Conservation (phyloP, 2,329 filamentous ascomycete species). For the Orbilia ellipsospora region DNA sequence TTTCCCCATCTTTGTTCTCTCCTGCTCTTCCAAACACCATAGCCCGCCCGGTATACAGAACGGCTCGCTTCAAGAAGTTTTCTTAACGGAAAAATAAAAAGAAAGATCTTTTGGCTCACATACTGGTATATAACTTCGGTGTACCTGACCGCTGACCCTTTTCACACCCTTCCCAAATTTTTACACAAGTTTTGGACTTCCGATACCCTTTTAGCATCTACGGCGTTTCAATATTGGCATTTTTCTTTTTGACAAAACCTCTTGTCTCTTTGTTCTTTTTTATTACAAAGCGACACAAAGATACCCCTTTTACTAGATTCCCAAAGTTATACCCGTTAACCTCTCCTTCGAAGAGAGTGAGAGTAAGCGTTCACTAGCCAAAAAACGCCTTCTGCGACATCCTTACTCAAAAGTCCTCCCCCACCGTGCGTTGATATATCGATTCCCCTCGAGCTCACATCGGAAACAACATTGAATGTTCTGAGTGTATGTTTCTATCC, state of each 20-base stretch:
- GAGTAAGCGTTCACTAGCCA: constrained; percentile 17
- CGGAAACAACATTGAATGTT: constrained; percentile 48
- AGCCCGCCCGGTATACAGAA: constrained; percentile 38
- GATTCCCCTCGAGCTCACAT: constrained; percentile 49
- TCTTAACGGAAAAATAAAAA: background rate
- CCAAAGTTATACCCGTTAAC: constrained; percentile 7
- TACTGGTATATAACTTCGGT: constrained; percentile 3
- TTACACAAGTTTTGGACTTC: constrained; percentile 20
- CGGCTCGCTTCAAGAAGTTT: constrained; percentile 18
- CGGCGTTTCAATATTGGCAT: constrained; percentile 14
- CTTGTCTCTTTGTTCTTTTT: constrained; percentile 8
- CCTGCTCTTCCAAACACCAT: background rate
- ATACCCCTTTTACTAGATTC: constrained; percentile 31
- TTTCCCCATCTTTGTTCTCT: background rate
- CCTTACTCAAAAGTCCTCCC: constrained; percentile 36
- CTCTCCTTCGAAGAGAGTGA: constrained; percentile 23
- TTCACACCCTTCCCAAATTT: constrained; percentile 13
- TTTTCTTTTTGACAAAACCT: constrained; percentile 2
- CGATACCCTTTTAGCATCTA: constrained; percentile 32
- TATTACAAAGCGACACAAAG: constrained; percentile 30
- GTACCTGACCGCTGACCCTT: constrained; percentile 2
- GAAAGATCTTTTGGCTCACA: constrained; percentile 15
- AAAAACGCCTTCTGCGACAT: constrained; percentile 24
- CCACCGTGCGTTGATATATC: constrained; percentile 55
- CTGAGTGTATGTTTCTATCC: constrained; percentile 40